A percentile compares a stretch with the other conserved stretches of the same genome.
Conservation (phyloP, 306 rosid genomes). For the Rubus idaeus region DNA sequence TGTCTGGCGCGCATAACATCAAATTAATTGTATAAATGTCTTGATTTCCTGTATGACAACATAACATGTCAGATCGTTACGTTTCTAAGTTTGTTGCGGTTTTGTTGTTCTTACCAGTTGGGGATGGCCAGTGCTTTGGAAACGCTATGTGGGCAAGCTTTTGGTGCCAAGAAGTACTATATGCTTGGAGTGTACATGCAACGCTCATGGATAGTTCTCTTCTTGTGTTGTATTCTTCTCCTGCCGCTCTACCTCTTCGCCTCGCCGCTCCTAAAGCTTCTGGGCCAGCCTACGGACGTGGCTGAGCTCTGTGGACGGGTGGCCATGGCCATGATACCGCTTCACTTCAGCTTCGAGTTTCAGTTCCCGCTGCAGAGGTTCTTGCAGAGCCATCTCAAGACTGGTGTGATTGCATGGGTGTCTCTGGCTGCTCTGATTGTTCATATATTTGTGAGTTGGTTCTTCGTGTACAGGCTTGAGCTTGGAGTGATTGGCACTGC, state of each 20-base stretch:
- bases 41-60: no score
- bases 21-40: no score
- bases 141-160: conserved; percentile 88
- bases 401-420: conserved; percentile 46
- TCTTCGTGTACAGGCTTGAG: conserved; percentile 49
- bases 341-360: conserved; percentile 65
- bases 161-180: conserved; percentile 66
- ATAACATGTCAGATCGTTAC: no score
- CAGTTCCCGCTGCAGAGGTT: conserved; percentile 68
- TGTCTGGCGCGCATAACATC: no score
- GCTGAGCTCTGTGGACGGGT: conserved; percentile 54
- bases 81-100: background rate
- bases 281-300: conserved; percentile 64
- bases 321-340: conserved; percentile 51
- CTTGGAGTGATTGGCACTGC: conserved; percentile 62
- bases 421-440: conserved; percentile 42
- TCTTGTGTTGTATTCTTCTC: conserved; percentile 48
- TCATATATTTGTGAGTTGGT: conserved; percentile 59
- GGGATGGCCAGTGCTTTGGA: conserved; percentile 92
- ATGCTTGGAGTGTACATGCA: conserved; percentile 90
- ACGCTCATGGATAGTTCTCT: conserved; percentile 77
- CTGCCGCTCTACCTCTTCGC: conserved; percentile 61
- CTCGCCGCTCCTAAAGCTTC: conserved; percentile 44
- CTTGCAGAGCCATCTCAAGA: conserved; percentile 61
- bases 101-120: conserved; percentile 33